Base-by-base conservation (phyloP, 1,139 yeast genomes). In the Pichia sp. region DNA sequence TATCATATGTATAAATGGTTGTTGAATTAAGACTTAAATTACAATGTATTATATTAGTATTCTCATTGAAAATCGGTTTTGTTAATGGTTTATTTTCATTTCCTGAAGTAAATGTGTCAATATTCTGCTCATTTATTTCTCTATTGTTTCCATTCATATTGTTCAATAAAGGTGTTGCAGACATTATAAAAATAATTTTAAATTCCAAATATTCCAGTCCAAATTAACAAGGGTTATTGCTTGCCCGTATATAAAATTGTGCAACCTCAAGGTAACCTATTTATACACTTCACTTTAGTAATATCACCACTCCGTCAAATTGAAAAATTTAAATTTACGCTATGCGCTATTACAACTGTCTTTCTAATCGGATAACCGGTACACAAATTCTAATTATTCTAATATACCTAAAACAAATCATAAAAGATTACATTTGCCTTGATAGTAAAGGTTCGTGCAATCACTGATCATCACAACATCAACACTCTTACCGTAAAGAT, bases 401-500 rank as follows among this genome's bases (percentile, higher is more conserved):
- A n/a, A n/a, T n/a, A n/a, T n/a, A n/a, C n/a, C n/a, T n/a, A n/a
- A n/a, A n/a, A n/a, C n/a, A n/a, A n/a, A n/a, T n/a, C n/a, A 32
- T 11, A 32, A 32, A 11, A 32, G 36, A 18, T 1, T 16, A 23
- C 36, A 38, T 35, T 43, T 45, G 8, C 45, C 37, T 13, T 46
- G 48, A 51, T 74, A 84, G 35, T 62, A 59, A 34, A 85, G 62
- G 51, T 79, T 82, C 56, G 83, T 68, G 2, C 85, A 87, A 66
- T 85, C 94, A 63, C 80, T 82, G n/a, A 84, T 69, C 55, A 77
- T 68, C 43, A 74, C 49, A 9, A 85, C 69, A 16, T 68, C 66
- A 8, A 80, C 66, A 2, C 65, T 63, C 34, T 61, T 60, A 0
- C 84, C 84, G 38, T 60, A 60, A 12, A 82, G 50, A 2, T 74